Base-by-base conservation (phyloP, 148 eudicot genomes). In the Fagopyrum homotropicum region DNA sequence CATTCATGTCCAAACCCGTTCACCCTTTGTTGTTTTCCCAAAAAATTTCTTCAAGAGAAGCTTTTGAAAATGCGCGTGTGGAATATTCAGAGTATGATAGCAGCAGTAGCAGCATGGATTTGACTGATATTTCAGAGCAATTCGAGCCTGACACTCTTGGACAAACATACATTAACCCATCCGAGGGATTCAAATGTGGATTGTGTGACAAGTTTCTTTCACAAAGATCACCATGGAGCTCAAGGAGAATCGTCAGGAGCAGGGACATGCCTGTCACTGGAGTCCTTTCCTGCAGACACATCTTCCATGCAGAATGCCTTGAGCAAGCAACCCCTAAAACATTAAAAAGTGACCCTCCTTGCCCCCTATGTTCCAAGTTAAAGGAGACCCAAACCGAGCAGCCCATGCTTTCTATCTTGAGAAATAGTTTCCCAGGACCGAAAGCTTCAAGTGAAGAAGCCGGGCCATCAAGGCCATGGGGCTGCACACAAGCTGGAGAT, bases 291-390 rank as follows among this genome's bases (percentile, higher is more conserved):
- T 92, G 97, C 70, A 84, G 85, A 15, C 98, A 92, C 80, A 89
- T 95, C 43, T 95, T 95, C 84, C 98, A 95, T 57, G 98, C 96
- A 11, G 98, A 95, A 79, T 95, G 98, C 82, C 81, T 92, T 77
- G 98, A 95, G 44, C 97, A 92, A 55, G 79, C 86, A 11, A 95
- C 97, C 43, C 97, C 89, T 0, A 91, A 91, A 80, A 75, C 89
- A 4, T 83, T 83, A 30, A 91, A 80, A 84, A 85, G 69, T 45
- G 98, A 95, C 77, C 98, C 98, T 47, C 93, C 96, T 69, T 95
- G 97, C 72, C 98, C 98, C 52, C 71, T 92, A n/a, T 95, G 98
- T 81, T 44, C 68, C 9, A 89, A 84, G 82, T 30, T 72, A 0
- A 89, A 87, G 69, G 90, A 87, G 61, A 84, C 86, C 84, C 0